A percentile compares a stretch with the other conserved stretches of the same genome.
Evolutionary conservation across 805 yeast genomes (phyloP).

Genomic region (Yarrowia divulgata): DNA sequence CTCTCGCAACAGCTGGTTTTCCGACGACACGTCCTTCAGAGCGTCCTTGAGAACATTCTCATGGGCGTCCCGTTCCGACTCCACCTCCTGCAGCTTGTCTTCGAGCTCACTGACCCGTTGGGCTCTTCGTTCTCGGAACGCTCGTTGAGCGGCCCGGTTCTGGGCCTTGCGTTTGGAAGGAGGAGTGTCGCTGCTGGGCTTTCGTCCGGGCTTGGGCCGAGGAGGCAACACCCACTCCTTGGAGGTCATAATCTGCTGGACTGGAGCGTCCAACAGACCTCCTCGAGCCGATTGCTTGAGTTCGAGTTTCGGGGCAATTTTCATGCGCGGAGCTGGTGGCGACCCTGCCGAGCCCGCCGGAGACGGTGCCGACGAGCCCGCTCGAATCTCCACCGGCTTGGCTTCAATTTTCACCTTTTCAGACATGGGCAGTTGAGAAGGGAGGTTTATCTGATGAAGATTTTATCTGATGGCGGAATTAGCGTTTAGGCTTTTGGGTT

Average conservation of each 20-base stretch:
- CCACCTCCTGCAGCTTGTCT: constrained; percentile 68
- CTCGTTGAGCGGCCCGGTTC: constrained; percentile 92
- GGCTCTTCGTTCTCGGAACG: constrained; percentile 87
- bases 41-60: constrained; percentile 42
- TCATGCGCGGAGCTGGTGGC: constrained; percentile 34
- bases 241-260: constrained; percentile 57
- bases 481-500: background rate
- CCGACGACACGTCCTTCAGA: constrained; percentile 47
- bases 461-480: constrained; percentile 27
- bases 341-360: constrained; percentile 13
- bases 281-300: constrained; percentile 34
- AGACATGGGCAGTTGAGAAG: constrained; percentile 5
- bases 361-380: constrained; percentile 21
- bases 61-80: constrained; percentile 70
- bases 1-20: constrained; percentile 51
- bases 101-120: constrained; percentile 81
- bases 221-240: constrained; percentile 88
- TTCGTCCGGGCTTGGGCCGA: constrained; percentile 69
- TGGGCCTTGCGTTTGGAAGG: constrained; percentile 88
- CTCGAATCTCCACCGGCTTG: constrained; percentile 31
- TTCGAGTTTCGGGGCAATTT: constrained; percentile 34
- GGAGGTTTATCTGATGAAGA: constrained; percentile 28
- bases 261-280: constrained; percentile 39
- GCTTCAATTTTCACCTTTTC: constrained; percentile 36
- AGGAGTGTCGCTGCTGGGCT: constrained; percentile 77